Conservation (phyloP, 192 early-diverging fungal species). For the Coemansia sp. region DNA sequence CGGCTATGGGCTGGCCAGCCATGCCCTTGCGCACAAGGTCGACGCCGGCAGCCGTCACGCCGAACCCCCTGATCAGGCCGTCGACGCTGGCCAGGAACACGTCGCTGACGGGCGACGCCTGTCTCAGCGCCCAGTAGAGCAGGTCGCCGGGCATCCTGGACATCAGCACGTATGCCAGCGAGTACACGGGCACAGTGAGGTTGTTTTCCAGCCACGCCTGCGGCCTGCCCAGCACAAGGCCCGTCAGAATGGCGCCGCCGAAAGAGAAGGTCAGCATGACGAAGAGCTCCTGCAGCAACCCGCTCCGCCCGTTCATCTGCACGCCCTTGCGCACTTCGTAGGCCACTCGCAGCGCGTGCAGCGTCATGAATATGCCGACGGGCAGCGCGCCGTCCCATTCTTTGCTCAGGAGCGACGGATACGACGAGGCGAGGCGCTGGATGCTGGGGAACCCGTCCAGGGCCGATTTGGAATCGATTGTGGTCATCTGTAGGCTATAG, state of each 20-base stretch:
- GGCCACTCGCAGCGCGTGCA: constrained; percentile 53
- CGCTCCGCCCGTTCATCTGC: constrained; percentile 35
- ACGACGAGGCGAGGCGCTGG: constrained; percentile 37
- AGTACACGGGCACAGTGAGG: constrained; percentile 45
- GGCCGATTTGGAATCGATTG: constrained; percentile 9
- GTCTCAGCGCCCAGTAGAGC: constrained; percentile 37
- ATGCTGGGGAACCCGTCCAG: constrained; percentile 21
- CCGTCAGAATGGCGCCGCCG: constrained; percentile 53
- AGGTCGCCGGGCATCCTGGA: constrained; percentile 41
- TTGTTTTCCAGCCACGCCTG: constrained; percentile 54
- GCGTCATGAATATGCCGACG: constrained; percentile 52
- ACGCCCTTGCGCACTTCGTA: constrained; percentile 56
- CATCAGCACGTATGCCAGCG: constrained; percentile 40
- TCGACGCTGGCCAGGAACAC: constrained; percentile 52
- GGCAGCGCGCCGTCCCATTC: constrained; percentile 46
- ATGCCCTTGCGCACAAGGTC: constrained; percentile 50
- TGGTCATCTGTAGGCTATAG: not conserved
- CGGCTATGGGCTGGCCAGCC: constrained; percentile 40
- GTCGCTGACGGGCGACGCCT: constrained; percentile 45
- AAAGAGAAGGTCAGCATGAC: constrained; percentile 55
- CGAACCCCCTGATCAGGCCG: constrained; percentile 54
- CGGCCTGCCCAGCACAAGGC: constrained; percentile 45
- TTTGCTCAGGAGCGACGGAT: constrained; percentile 27
- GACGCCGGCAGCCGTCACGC: constrained; percentile 52
- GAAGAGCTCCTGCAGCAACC: constrained; percentile 46